Evolutionary conservation across 2,329 filamentous ascomycete species (phyloP).

Genomic region (Neonectria punicea): DNA sequence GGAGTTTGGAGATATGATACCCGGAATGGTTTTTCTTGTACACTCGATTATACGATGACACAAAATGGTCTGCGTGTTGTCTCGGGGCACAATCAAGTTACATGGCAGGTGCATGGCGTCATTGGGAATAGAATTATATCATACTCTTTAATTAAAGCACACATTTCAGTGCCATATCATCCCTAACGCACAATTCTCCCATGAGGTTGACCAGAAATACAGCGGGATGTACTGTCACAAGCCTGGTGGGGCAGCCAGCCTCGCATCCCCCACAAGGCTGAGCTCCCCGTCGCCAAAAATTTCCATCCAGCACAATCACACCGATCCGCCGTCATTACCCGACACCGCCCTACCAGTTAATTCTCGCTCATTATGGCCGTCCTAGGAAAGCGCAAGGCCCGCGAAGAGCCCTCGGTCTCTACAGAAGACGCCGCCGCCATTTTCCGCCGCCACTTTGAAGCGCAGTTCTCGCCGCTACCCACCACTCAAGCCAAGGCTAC

Average conservation of each 20-base stretch:
- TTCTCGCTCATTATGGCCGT: slow-evolving; percentile 50
- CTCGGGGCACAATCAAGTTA: not conserved
- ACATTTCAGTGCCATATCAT: not conserved
- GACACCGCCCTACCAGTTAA: slow-evolving; percentile 8
- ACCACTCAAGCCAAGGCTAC: slow-evolving; percentile 38
- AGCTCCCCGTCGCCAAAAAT: slow-evolving; percentile 32
- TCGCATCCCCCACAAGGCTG: slow-evolving; percentile 40
- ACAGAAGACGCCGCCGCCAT: slow-evolving; percentile 74
- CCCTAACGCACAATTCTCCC: not conserved
- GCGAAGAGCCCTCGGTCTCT: slow-evolving; percentile 42
- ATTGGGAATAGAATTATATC: not conserved
- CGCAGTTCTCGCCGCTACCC: slow-evolving; percentile 81
- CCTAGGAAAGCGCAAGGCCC: slow-evolving; percentile 62
- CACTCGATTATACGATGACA: not conserved
- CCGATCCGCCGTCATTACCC: slow-evolving; percentile 10
- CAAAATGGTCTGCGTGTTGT: not conserved
- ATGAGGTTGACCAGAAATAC: not conserved
- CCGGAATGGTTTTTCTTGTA: slow-evolving; percentile 24
- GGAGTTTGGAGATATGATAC: slow-evolving; percentile 43
- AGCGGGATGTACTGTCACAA: not conserved
- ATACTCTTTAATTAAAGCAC: too few species aligned
- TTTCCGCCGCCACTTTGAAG: slow-evolving; percentile 87
- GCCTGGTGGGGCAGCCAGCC: slow-evolving; percentile 43
- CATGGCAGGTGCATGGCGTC: not conserved
- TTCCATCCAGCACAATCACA: slow-evolving; percentile 19